phyloP scores from a whole-genome alignment of 495 filamentous ascomycete genomes.

The Sphaerosporella brunnea region DNA sequence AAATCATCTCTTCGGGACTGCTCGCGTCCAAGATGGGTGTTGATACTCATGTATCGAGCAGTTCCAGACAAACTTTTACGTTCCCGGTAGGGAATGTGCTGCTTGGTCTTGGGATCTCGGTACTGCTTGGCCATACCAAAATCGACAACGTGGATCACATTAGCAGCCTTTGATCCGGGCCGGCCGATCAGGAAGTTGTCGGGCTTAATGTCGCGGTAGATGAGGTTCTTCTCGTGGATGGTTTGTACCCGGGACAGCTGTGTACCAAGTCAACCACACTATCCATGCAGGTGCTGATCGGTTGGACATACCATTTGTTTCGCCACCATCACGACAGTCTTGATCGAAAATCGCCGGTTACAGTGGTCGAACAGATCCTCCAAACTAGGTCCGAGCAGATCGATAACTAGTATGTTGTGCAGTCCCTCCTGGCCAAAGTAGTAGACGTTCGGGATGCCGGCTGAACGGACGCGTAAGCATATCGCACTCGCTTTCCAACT shows the following conservation, averaged over 20 bases:
- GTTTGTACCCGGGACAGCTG: conserved; percentile 95
- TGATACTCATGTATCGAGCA: conserved; percentile 98
- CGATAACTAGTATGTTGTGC: conserved; percentile 98
- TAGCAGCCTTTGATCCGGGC: conserved; percentile 78
- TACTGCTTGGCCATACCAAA: conserved; percentile 99
- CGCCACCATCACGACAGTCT: conserved; percentile 98
- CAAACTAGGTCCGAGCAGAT: conserved; percentile 85
- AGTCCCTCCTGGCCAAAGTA: conserved; percentile 98
- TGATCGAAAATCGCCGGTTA: conserved; percentile 83
- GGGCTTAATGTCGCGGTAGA: conserved; percentile 98
- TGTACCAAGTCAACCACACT: conserved; percentile 1
- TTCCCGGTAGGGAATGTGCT: conserved; percentile 97
- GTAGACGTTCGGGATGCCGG: conserved; percentile 98
- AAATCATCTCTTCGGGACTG: conserved; percentile 94
- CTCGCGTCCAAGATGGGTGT: conserved; percentile 90
- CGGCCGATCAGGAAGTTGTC: conserved; percentile 98
- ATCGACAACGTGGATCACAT: conserved; percentile 97
- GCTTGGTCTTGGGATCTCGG: conserved; percentile 95
- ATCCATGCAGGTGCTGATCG: not conserved
- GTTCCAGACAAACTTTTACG: conserved; percentile 94
- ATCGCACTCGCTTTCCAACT: not conserved
- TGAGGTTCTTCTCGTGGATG: conserved; percentile 98
- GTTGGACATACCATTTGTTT: conserved; percentile 78
- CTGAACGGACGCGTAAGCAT: conserved; percentile 32
- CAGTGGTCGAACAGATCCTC: conserved; percentile 98